Evolutionary conservation across 1,284 basidiomycete species (phyloP).

Genomic region (Trametes pubescens): DNA sequence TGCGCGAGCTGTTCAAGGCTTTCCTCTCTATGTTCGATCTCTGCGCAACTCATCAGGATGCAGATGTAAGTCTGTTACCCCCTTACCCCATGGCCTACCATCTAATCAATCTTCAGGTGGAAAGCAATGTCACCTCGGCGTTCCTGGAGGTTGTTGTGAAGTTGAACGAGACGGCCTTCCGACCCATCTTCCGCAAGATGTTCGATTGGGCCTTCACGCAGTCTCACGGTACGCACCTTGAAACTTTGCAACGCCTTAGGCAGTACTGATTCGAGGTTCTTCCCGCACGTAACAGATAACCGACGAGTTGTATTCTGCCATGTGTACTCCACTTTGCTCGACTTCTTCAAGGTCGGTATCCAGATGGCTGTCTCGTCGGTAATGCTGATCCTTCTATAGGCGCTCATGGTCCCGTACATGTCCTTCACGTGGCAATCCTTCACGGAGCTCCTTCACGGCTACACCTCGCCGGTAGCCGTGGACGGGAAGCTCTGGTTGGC

Average conservation of each 20-base stretch:
- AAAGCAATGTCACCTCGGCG: conserved; percentile 66
- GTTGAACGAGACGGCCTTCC: conserved; percentile 93
- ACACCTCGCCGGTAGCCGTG: conserved; percentile 43
- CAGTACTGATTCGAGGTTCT: conserved; percentile 31
- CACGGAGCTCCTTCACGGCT: conserved; percentile 68
- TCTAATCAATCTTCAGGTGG: conserved; percentile 49
- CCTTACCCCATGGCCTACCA: neutral
- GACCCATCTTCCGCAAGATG: conserved; percentile 89
- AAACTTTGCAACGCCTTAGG: neutral
- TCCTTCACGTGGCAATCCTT: conserved; percentile 78
- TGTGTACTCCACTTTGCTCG: conserved; percentile 75
- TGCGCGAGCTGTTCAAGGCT: conserved; percentile 81
- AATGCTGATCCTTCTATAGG: conserved; percentile 49
- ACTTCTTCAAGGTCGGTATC: conserved; percentile 81
- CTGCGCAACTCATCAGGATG: conserved; percentile 1
- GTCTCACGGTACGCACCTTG: conserved; percentile 46
- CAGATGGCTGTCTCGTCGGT: no score
- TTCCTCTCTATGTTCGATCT: conserved; percentile 83
- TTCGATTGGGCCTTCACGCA: conserved; percentile 95
- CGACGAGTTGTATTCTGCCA: conserved; percentile 78
- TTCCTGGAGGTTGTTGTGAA: conserved; percentile 93
- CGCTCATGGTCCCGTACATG: conserved; percentile 92
- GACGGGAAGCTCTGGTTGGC: conserved; percentile 68
- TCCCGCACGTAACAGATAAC: conserved; percentile 34
- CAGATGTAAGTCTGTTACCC: conserved; percentile 5